Evolutionary conservation across 2,329 filamentous ascomycete species (phyloP), one percentile per base, ranked within the genome.

Genomic region (Apiospora aurea): DNA sequence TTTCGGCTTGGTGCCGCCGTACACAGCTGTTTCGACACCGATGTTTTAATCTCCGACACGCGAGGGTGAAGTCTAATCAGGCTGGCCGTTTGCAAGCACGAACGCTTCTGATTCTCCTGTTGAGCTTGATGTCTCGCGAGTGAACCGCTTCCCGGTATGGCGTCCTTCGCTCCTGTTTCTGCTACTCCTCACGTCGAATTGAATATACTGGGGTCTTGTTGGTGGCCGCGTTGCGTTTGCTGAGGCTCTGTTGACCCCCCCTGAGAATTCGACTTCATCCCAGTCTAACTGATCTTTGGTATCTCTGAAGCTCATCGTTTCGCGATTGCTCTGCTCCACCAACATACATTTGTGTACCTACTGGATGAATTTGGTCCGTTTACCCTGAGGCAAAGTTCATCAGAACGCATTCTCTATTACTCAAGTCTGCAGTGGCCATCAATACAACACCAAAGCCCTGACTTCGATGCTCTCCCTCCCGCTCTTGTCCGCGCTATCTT

Each of bases 381-480:
- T 14, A 46, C 14, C 2, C 3, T 13, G 2, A 26, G 7, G 11
- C 10, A 51, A 26, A 10, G 49, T 26, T 26, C 49, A 26, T 10
- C 1, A 24, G 14, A 10, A 3, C 2, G 4, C 4, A 4, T 10
- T 24, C 5, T 51, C n/a, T 6, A 24, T 4, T 24, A 14, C n/a
- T 10, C 8, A 10, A 61, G 13, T 49, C 21, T 47, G 44, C 21
- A 53, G 24, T 3, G 18, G 26, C 10, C 57, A n/a, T 64, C 34
- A 64, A 76, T 85, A 81, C 67, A 89, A 88, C 0, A 88, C 86
- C 73, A 89, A 79, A 2, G 83, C 82, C 64, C 87, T 77, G 4
- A 90, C 80, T 78, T 90, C 88, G 73, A 89, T 88, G 77, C 86
- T 89, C 81, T 88, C 91, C 34, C 57, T 64, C 18, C 57, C 57